These are phyloP conservation scores for Penicillium sp. DNA, from an alignment of 2,329 filamentous ascomycete genomes.

Conservation along the genomic window DNA sequence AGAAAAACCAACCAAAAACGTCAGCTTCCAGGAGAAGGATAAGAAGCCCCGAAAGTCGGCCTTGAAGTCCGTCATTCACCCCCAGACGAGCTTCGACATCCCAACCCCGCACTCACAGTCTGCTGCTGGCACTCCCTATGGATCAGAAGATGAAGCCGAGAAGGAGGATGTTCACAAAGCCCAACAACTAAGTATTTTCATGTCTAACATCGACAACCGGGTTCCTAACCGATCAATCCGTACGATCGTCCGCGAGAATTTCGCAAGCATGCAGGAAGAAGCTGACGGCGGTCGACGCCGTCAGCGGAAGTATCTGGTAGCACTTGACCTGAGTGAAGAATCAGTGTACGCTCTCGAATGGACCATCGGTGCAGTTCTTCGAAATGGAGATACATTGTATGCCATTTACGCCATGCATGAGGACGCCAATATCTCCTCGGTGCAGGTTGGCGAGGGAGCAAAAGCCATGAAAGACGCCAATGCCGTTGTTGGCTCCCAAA, in stretches of 20 bases:
- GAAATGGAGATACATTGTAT: slow-evolving; percentile 90
- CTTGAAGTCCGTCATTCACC: slow-evolving; percentile 63
- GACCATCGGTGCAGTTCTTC: slow-evolving; percentile 91
- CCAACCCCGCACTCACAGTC: slow-evolving; percentile 55
- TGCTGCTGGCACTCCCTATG: slow-evolving; percentile 60
- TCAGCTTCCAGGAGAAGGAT: slow-evolving; percentile 40
- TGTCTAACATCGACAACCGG: slow-evolving; percentile 72
- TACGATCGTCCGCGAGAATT: slow-evolving; percentile 88
- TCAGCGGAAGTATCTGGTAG: slow-evolving; percentile 89
- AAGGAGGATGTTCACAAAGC: slow-evolving; percentile 81
- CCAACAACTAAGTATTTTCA: slow-evolving; percentile 76
- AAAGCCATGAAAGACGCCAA: slow-evolving; percentile 75
- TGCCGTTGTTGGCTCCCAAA: slow-evolving; percentile 59
- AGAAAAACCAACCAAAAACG: slow-evolving; percentile 12
- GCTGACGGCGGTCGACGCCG: slow-evolving; percentile 75
- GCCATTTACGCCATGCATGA: slow-evolving; percentile 94
- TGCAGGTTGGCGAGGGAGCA: slow-evolving; percentile 67
- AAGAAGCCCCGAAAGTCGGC: slow-evolving; percentile 33
- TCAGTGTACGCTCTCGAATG: slow-evolving; percentile 94
- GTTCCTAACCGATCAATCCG: slow-evolving; percentile 79
- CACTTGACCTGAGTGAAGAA: slow-evolving; percentile 90
- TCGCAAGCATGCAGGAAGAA: slow-evolving; percentile 66
- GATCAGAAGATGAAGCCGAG: slow-evolving; percentile 84
- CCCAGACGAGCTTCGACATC: slow-evolving; percentile 76
- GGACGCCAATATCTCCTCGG: slow-evolving; percentile 52